A percentile compares a stretch with the other conserved stretches of the same genome.
These are phyloP conservation scores for Voacanga thouarsii DNA, from an alignment of 257 asterid species.

Conservation along the genomic window DNA sequence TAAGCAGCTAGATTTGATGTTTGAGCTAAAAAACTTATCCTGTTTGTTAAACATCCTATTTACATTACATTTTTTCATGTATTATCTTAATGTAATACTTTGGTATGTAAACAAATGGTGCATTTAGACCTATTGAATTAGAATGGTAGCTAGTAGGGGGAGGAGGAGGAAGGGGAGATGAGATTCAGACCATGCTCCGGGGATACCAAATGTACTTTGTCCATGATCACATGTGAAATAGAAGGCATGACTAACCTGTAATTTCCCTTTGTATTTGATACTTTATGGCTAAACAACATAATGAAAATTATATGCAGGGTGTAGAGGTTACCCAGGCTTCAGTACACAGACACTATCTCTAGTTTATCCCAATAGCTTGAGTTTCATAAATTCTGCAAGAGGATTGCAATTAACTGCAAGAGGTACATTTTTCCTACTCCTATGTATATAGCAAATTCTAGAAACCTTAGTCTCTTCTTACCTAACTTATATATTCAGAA, in stretches of 20 bases:
- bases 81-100: neutral
- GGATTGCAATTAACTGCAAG: constrained; percentile 27
- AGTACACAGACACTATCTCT: constrained; percentile 24
- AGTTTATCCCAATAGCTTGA: constrained; percentile 33
- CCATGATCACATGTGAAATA: neutral
- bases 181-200: neutral
- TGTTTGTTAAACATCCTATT: neutral
- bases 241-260: neutral
- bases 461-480: neutral
- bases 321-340: constrained; percentile 40
- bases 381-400: constrained; percentile 22
- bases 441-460: too few relatives aligned
- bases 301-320: constrained; percentile 38
- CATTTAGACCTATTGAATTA: neutral
- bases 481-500: constrained; percentile 12
- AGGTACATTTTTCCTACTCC: constrained; percentile 37
- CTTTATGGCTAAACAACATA: neutral
- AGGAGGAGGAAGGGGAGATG: neutral
- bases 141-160: neutral
- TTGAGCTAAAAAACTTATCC: neutral
- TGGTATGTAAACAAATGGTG: neutral
- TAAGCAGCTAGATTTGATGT: neutral
- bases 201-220: neutral
- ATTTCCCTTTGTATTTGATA: constrained; percentile 1
- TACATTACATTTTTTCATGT: neutral